A percentile compares a stretch with the other conserved stretches of the same genome.
Conservation (phyloP, 148 eudicot species). For the Oxyria digyna region DNA sequence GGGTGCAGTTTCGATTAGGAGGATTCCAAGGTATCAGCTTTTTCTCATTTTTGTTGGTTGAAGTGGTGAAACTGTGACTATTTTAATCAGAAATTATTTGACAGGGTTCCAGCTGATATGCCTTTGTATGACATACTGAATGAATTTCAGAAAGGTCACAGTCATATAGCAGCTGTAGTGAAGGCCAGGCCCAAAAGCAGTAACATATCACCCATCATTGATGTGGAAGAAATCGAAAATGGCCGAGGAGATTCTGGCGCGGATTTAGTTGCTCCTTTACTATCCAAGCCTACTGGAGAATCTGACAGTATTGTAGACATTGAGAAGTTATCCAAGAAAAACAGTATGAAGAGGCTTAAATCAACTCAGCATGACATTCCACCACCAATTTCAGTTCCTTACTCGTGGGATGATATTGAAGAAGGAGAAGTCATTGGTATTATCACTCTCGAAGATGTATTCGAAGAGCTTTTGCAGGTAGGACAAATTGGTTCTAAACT, state of each 20-base stretch:
- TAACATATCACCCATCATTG: constrained; percentile 16
- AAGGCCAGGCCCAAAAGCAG: constrained; percentile 42
- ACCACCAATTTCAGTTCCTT: constrained; percentile 1
- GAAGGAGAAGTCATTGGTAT: constrained; percentile 90
- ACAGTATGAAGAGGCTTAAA: neutral
- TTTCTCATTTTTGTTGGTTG: neutral
- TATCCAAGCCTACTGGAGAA: constrained; percentile 19
- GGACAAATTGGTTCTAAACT: neutral
- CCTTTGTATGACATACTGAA: constrained; percentile 88
- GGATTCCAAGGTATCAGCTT: constrained; percentile 59
- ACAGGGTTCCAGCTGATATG: constrained; percentile 86
- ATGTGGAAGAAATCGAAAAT: constrained; percentile 17
- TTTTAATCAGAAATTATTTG: neutral
- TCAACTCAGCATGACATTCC: neutral
- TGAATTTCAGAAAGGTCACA: constrained; percentile 89
- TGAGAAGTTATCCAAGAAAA: constrained; percentile 1
- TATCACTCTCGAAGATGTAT: constrained; percentile 93
- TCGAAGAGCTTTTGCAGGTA: constrained; percentile 96
- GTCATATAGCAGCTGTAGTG: constrained; percentile 97
- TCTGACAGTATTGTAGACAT: constrained; percentile 18
- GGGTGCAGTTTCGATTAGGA: constrained; percentile 86
- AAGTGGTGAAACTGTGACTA: neutral
- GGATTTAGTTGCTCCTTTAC: constrained; percentile 39
- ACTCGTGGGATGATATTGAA: constrained; percentile 42
- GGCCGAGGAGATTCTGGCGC: constrained; percentile 17